A percentile compares a stretch with the other conserved stretches of the same genome.
These are phyloP conservation scores for Saccharomycopsis babjevae DNA, from an alignment of 805 yeast species.

Conservation along the genomic window DNA sequence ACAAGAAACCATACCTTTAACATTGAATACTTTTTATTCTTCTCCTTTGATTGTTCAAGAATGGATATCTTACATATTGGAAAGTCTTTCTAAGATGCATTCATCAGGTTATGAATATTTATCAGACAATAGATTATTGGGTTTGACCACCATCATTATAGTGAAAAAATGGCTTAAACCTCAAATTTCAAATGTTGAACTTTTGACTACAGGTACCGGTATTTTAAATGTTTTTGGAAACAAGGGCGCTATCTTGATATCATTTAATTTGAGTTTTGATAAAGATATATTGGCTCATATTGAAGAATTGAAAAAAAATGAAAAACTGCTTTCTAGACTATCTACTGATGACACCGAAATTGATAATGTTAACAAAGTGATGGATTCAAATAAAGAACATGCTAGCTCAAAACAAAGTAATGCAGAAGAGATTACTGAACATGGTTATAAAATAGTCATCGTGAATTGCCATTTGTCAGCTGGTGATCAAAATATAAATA, in stretches of 20 bases:
- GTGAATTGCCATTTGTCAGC: constrained; percentile 47
- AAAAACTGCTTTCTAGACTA: background rate
- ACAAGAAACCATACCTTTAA: constrained; percentile 42
- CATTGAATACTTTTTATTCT: constrained; percentile 30
- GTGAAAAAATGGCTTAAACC: constrained; percentile 25
- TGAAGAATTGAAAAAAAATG: background rate
- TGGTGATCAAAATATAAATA: constrained; percentile 33
- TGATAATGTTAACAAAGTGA: background rate
- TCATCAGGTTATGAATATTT: constrained; percentile 26
- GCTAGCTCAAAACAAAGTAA: background rate
- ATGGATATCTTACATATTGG: constrained; percentile 26
- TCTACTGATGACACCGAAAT: background rate
- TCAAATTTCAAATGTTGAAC: constrained; percentile 32
- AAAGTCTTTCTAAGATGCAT: constrained; percentile 17
- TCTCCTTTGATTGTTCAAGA: constrained; percentile 26
- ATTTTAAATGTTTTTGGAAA: constrained; percentile 49
- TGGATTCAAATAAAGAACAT: background rate
- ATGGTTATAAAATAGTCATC: constrained; percentile 28
- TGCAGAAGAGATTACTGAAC: constrained; percentile 20
- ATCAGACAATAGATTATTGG: constrained; percentile 40
- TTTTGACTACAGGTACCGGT: constrained; percentile 45
- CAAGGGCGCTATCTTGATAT: constrained; percentile 46
- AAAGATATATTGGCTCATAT: constrained; percentile 19
- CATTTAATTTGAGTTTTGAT: constrained; percentile 33
- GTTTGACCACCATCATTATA: constrained; percentile 39